Evolutionary conservation across 2,329 filamentous ascomycete genomes (phyloP).

Genomic region (Aspergillus sp.): DNA sequence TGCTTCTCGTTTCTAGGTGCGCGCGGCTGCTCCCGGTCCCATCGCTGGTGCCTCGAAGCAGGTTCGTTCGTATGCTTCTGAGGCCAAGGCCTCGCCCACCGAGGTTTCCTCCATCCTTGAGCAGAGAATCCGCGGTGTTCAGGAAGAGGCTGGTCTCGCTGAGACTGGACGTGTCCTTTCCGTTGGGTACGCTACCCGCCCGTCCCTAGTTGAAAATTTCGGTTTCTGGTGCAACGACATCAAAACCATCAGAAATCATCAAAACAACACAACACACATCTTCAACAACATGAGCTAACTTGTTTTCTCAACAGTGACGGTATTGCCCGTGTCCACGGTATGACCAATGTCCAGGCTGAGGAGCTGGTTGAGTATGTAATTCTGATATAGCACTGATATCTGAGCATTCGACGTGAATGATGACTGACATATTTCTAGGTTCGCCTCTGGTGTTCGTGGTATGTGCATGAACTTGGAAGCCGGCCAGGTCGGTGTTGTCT

Average conservation of each 20-base stretch:
- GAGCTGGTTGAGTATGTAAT: constrained; percentile 95
- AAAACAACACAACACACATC: constrained; percentile 10
- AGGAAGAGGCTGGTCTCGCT: constrained; percentile 92
- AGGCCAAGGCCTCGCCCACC: constrained; percentile 91
- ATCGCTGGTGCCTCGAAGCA: constrained; percentile 67
- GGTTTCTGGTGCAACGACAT: constrained; percentile 11
- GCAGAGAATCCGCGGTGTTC: constrained; percentile 97
- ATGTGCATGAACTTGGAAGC: constrained; percentile 99
- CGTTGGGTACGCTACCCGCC: constrained; percentile 74
- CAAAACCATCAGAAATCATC: constrained; percentile 26
- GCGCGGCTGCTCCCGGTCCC: constrained; percentile 76
- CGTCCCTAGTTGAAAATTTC: constrained; percentile 23
- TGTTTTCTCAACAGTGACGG: constrained; percentile 69
- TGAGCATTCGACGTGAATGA: constrained; percentile 6
- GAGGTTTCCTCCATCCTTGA: constrained; percentile 99
- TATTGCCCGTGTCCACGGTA: constrained; percentile 99
- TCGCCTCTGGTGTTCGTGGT: constrained; percentile 99
- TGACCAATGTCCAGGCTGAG: constrained; percentile 99
- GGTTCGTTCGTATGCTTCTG: constrained; percentile 82
- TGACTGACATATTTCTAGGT: constrained; percentile 54
- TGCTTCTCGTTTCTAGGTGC: constrained; percentile 57
- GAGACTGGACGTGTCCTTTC: constrained; percentile 99
- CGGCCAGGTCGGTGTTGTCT: constrained; percentile 99
- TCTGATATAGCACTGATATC: constrained; percentile 12
- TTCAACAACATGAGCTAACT: constrained; percentile 8